Evolutionary conservation across 2,329 filamentous ascomycete species (phyloP).

Genomic region (Cladosporium colombiae): DNA sequence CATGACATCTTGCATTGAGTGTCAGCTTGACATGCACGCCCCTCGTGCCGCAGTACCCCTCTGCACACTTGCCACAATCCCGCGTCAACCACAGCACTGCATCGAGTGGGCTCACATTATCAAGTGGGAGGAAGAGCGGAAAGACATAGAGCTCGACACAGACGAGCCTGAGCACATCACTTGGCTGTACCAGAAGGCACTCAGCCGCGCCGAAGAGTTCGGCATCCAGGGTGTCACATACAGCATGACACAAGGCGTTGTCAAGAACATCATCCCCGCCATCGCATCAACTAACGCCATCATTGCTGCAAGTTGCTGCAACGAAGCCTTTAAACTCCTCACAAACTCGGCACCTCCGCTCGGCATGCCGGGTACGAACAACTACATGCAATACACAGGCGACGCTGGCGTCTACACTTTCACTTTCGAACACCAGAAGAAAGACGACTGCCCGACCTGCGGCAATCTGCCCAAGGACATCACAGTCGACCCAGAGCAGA

Average conservation of each 20-base stretch:
- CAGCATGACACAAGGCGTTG: conserved; percentile 91
- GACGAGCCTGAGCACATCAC: conserved; percentile 95
- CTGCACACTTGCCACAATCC: conserved; percentile 94
- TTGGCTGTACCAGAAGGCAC: conserved; percentile 90
- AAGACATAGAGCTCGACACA: conserved; percentile 82
- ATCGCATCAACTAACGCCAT: conserved; percentile 98
- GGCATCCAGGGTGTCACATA: conserved; percentile 92
- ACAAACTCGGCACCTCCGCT: conserved; percentile 79
- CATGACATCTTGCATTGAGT: conserved; percentile 95
- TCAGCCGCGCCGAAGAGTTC: conserved; percentile 80
- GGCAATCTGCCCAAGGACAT: conserved; percentile 78
- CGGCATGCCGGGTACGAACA: conserved; percentile 66
- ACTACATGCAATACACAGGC: conserved; percentile 99
- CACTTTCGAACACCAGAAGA: conserved; percentile 93
- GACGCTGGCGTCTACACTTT: conserved; percentile 96
- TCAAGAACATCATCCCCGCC: conserved; percentile 99
- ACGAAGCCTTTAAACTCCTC: conserved; percentile 93
- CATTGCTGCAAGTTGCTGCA: conserved; percentile 92
- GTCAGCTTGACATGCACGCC: conserved; percentile 97
- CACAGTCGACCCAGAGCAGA: conserved; percentile 67
- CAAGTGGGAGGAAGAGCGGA: conserved; percentile 76
- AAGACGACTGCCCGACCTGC: conserved; percentile 92
- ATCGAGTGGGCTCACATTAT: conserved; percentile 99
- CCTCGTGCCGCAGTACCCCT: conserved; percentile 95
- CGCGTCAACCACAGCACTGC: conserved; percentile 94